Conservation (phyloP, 1,284 basidiomycete genomes). For the Clitocybe nebularis region DNA sequence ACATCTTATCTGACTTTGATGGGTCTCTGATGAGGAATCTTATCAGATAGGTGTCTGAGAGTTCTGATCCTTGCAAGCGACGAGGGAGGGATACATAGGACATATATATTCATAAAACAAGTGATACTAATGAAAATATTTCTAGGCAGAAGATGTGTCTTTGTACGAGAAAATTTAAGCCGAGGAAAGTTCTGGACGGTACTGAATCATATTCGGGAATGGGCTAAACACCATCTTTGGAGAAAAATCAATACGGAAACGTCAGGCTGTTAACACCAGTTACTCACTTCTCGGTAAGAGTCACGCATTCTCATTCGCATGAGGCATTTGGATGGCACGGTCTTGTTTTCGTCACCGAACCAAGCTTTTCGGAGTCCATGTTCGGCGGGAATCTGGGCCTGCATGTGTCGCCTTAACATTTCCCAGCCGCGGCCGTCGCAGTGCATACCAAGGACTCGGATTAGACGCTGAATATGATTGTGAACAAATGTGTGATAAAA, state of each 20-base stretch:
- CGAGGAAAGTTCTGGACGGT: conserved; percentile 27
- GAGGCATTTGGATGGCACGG: conserved; percentile 46
- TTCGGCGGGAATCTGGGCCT: conserved; percentile 34
- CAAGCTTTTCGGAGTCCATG: conserved; percentile 42
- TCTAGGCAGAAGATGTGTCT: no score
- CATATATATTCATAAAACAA: conserved; percentile 4
- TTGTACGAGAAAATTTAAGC: no score
- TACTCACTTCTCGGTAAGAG: conserved; percentile 46
- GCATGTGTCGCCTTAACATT: conserved; percentile 40
- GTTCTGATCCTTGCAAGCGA: neutral
- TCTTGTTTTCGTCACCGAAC: conserved; percentile 34
- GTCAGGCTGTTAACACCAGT: neutral
- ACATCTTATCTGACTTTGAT: conserved; percentile 20
- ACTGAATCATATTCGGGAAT: conserved; percentile 47
- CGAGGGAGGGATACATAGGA: neutral
- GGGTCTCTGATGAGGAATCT: no score
- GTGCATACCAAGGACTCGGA: conserved; percentile 45
- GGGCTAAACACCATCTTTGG: conserved; percentile 49
- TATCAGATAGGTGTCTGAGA: conserved; percentile 5
- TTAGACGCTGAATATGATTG: conserved; percentile 50
- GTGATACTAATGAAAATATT: neutral
- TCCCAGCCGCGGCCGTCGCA: conserved; percentile 44
- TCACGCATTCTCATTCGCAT: conserved; percentile 51
- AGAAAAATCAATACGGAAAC: neutral
- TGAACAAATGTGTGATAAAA: conserved; percentile 54